Percentiles rank a stretch among this genome's conserved stretches.
phyloP scores from a whole-genome alignment of 257 asterid species.

The Mitragyna speciosa region DNA sequence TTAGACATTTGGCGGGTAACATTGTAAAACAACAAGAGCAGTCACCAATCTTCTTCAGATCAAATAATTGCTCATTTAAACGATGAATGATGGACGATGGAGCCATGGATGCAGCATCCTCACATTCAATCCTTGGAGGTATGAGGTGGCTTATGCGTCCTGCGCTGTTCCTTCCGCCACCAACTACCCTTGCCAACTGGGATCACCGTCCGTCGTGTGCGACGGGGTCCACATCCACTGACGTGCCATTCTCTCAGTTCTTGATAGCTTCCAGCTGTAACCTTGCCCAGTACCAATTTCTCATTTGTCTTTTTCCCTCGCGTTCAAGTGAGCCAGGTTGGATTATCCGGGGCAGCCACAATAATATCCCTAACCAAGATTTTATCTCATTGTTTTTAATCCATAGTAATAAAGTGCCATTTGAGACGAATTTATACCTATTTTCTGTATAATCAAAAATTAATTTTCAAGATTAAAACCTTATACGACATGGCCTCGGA shows the following conservation, averaged over 20 bases:
- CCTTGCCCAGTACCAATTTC: background rate
- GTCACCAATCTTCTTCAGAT: background rate
- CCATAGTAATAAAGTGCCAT: too few relatives aligned
- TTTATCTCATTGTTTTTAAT: background rate
- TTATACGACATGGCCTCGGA: too few relatives aligned
- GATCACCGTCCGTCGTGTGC: constrained; percentile 1
- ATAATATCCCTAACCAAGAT: background rate
- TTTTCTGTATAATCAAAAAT: too few relatives aligned
- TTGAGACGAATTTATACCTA: too few relatives aligned
- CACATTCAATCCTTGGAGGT: constrained; percentile 18
- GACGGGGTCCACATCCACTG: background rate
- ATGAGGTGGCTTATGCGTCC: constrained; percentile 22
- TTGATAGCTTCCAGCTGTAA: background rate
- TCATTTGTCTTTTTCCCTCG: constrained; percentile 31
- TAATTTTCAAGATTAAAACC: too few relatives aligned
- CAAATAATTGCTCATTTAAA: background rate
- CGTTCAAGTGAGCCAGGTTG: constrained; percentile 26
- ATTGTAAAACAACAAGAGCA: background rate
- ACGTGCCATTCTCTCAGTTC: constrained; percentile 31
- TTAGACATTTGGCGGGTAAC: constrained; percentile 11
- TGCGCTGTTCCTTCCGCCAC: constrained; percentile 3
- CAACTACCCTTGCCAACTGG: constrained; percentile 21
- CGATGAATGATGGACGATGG: background rate
- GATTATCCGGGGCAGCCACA: background rate
- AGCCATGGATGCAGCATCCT: background rate